Conservation (phyloP, 805 yeast genomes). For the Lachancea dasiensis region DNA sequence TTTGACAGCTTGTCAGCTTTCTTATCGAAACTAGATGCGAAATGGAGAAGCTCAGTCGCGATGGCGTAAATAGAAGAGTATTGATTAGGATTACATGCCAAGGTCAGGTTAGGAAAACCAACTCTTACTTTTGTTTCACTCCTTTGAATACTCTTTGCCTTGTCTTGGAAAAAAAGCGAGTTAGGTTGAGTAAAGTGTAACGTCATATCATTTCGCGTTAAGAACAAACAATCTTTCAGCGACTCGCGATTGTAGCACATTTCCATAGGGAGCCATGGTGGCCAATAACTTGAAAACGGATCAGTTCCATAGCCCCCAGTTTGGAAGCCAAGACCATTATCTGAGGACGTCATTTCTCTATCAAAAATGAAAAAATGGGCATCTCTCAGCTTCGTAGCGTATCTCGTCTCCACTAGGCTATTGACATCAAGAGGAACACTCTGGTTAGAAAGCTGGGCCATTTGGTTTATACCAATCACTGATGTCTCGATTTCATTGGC, state of each 20-base stretch:
- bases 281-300: constrained; percentile 41
- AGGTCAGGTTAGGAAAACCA: constrained; percentile 42
- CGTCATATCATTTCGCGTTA: constrained; percentile 49
- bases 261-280: constrained; percentile 63
- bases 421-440: constrained; percentile 27
- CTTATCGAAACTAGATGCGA: constrained; percentile 34
- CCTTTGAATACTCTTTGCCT: constrained; percentile 19
- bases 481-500: constrained; percentile 57
- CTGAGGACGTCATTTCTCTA: constrained; percentile 32
- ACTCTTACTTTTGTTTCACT: constrained; percentile 29
- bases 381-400: constrained; percentile 50
- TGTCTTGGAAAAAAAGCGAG: constrained; percentile 38
- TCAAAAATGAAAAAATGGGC: constrained; percentile 49
- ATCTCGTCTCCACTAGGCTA: constrained; percentile 47
- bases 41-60: constrained; percentile 38
- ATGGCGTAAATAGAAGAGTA: constrained; percentile 49
- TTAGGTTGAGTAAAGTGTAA: constrained; percentile 47
- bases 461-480: constrained; percentile 40
- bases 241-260: constrained; percentile 46
- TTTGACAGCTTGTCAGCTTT: constrained; percentile 44
- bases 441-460: constrained; percentile 29
- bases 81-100: constrained; percentile 52
- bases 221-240: constrained; percentile 40
- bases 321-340: constrained; percentile 32
- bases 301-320: constrained; percentile 27